A percentile compares a stretch with the other conserved stretches of the same genome.
These are phyloP conservation scores for Candida freyschussii DNA, from an alignment of 1,139 yeast species.

Conservation along the genomic window DNA sequence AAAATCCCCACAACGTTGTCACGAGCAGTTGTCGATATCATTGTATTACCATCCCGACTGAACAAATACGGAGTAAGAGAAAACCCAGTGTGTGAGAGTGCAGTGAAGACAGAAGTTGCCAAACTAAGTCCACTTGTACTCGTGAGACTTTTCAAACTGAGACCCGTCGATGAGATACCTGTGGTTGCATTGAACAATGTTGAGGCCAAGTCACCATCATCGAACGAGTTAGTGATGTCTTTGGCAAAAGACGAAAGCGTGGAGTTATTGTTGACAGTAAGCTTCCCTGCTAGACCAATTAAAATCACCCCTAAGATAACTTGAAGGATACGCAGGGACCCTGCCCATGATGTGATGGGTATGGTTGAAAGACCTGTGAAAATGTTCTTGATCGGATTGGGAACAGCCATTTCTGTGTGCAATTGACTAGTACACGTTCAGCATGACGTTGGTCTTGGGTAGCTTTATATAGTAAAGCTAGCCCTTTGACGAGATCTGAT, in stretches of 20 bases:
- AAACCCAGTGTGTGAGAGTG: conserved; percentile 4
- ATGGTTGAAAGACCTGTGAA: conserved; percentile 8
- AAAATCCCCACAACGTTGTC: conserved; percentile 4
- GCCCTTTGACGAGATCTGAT: too few relatives aligned
- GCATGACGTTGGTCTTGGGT: too few relatives aligned
- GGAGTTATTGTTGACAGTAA: conserved; percentile 3
- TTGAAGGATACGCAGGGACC: conserved; percentile 6
- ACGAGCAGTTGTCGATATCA: conserved; percentile 5
- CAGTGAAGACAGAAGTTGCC: conserved; percentile 4
- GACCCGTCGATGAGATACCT: not conserved
- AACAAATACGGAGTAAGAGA: conserved; percentile 8
- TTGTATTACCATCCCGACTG: conserved; percentile 3
- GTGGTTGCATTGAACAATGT: conserved; percentile 3
- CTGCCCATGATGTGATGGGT: conserved; percentile 7
- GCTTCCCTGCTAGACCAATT: conserved; percentile 6
- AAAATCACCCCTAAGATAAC: conserved; percentile 2
- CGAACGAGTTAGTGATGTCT: conserved; percentile 1
- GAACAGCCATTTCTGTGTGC: too few relatives aligned
- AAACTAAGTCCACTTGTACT: conserved; percentile 2
- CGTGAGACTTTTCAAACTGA: conserved; percentile 1
- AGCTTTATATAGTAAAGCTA: too few relatives aligned
- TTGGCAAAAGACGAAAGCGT: conserved; percentile 1
- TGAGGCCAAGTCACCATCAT: not conserved
- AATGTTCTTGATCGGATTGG: conserved; percentile 5
- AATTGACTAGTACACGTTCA: too few relatives aligned